phyloP scores from a whole-genome alignment of 1,284 basidiomycete genomes.

The Schizophyllum amplum region DNA sequence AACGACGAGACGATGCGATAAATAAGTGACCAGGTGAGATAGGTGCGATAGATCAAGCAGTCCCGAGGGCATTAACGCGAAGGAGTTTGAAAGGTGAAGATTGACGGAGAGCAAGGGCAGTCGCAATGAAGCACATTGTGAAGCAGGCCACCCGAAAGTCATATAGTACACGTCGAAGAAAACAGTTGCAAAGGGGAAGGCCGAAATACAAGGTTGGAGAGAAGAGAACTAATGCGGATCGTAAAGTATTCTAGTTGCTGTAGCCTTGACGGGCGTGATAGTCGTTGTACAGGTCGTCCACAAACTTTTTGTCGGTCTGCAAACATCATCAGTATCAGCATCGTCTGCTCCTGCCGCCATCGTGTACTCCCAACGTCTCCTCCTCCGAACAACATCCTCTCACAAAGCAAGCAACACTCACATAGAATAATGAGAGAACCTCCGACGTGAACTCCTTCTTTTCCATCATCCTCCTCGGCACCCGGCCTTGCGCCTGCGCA shows the following conservation, averaged over 20 bases:
- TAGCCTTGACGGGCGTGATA: conserved; percentile 26
- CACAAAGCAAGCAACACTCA: conserved; percentile 10
- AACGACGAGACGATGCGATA: not conserved
- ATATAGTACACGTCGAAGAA: not conserved
- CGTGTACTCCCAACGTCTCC: no score
- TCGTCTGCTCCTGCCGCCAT: no score
- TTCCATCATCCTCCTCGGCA: conserved; percentile 23
- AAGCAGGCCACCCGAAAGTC: not conserved
- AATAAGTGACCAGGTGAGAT: not conserved
- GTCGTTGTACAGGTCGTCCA: conserved; percentile 40
- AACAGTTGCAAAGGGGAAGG: not conserved
- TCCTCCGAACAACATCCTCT: conserved; percentile 6
- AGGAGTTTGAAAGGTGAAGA: not conserved
- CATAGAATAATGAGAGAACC: conserved; percentile 62
- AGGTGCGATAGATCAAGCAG: not conserved
- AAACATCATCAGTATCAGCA: no score
- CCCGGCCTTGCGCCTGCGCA: conserved; percentile 15
- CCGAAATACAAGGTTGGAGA: not conserved
- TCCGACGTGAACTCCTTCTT: conserved; percentile 62
- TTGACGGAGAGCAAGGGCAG: not conserved
- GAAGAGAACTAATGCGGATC: not conserved
- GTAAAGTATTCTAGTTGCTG: not conserved
- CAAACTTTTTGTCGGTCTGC: conserved; percentile 43
- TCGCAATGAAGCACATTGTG: not conserved
- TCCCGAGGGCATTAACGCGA: not conserved